phyloP scores from a whole-genome alignment of 768 basidiomycete species.

The Sistotremastrum suecicum region DNA sequence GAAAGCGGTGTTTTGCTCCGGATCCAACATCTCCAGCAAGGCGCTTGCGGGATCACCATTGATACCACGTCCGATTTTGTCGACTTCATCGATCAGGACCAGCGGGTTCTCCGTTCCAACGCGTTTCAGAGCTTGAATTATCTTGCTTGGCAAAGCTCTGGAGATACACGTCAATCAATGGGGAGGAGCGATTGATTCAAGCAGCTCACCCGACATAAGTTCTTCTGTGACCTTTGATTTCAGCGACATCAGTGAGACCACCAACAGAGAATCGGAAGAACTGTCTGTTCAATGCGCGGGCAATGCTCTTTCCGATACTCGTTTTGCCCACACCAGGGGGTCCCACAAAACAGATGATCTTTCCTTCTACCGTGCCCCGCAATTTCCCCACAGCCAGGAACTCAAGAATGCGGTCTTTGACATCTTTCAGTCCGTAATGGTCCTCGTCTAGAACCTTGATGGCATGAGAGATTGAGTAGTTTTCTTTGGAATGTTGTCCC shows the following conservation, averaged over 20 bases:
- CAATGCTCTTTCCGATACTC: slow-evolving; percentile 88
- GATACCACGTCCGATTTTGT: slow-evolving; percentile 84
- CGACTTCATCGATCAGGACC: slow-evolving; percentile 89
- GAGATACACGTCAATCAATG: not conserved
- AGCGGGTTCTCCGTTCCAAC: slow-evolving; percentile 91
- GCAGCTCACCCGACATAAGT: slow-evolving; percentile 81
- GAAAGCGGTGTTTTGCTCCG: slow-evolving; percentile 91
- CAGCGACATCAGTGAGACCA: slow-evolving; percentile 92
- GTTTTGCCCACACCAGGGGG: slow-evolving; percentile 99
- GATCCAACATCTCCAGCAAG: slow-evolving; percentile 83
- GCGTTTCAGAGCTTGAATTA: slow-evolving; percentile 85
- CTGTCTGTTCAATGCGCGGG: slow-evolving; percentile 76
- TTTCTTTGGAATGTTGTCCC: slow-evolving; percentile 90
- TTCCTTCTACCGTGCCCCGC: slow-evolving; percentile 88
- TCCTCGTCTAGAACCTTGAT: slow-evolving; percentile 81
- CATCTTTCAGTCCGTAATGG: slow-evolving; percentile 84
- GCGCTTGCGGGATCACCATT: slow-evolving; percentile 92
- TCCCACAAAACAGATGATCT: slow-evolving; percentile 93
- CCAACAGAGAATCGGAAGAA: slow-evolving; percentile 98
- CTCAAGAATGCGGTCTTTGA: slow-evolving; percentile 89
- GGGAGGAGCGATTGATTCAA: not conserved
- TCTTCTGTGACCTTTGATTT: slow-evolving; percentile 95
- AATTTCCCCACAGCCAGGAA: slow-evolving; percentile 94
- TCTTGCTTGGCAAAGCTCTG: slow-evolving; percentile 86
- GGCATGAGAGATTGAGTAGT: slow-evolving; percentile 77